These are phyloP conservation scores for Pulveroboletus sp. DNA, from an alignment of 768 basidiomycete genomes.

Conservation along the genomic window DNA sequence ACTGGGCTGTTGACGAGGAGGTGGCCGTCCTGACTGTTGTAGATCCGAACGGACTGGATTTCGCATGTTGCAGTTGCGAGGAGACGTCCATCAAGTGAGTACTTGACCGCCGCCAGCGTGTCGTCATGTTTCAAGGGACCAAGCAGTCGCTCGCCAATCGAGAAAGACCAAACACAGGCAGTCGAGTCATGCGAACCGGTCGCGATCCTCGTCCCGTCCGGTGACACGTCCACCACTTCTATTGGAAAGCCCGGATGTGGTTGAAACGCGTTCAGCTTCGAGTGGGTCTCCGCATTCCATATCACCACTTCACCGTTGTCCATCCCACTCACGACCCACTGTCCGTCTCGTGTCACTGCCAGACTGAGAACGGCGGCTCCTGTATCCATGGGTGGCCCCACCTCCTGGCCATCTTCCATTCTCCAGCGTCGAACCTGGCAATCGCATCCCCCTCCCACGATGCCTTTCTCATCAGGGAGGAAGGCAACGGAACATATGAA, in stretches of 20 bases:
- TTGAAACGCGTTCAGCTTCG: background rate
- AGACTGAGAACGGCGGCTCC: background rate
- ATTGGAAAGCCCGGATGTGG: background rate
- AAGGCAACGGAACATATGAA: slow-evolving; percentile 5
- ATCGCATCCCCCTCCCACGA: slow-evolving; percentile 7
- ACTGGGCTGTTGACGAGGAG: background rate
- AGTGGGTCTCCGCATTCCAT: slow-evolving; percentile 1
- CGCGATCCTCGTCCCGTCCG: slow-evolving; percentile 8
- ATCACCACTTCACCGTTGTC: background rate
- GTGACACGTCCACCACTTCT: slow-evolving; percentile 7
- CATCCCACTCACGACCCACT: slow-evolving; percentile 7
- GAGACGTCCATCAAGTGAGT: slow-evolving; percentile 3
- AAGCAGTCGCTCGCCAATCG: background rate
- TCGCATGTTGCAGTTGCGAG: slow-evolving; percentile 7
- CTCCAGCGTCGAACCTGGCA: slow-evolving; percentile 4
- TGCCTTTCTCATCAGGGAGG: slow-evolving; percentile 1
- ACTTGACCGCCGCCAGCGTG: slow-evolving; percentile 8
- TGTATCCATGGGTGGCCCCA: background rate
- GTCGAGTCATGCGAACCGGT: slow-evolving; percentile 9
- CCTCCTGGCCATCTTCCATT: slow-evolving; percentile 1
- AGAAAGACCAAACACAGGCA: slow-evolving; percentile 1
- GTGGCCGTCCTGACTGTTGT: background rate
- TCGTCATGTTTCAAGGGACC: background rate
- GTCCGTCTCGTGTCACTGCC: slow-evolving; percentile 2
- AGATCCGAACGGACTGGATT: background rate